Percentiles rank a stretch among this genome's conserved stretches.
phyloP scores from a whole-genome alignment of 108 stramenopile genomes.

The Licmophora abbreviata region DNA sequence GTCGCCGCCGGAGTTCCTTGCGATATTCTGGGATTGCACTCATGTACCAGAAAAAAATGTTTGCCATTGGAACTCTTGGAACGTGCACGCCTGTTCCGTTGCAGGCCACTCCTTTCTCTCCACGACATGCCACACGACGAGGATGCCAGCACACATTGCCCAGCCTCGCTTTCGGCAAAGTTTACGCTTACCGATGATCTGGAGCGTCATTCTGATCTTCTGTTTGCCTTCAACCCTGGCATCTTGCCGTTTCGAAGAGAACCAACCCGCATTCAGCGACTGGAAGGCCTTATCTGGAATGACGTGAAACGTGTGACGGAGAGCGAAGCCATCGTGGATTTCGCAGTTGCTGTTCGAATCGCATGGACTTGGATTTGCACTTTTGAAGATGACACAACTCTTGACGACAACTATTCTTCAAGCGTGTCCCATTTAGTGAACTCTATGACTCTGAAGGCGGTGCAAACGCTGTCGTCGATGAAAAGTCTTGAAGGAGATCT shows the following conservation, averaged over 20 bases:
- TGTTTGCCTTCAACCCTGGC: constrained; percentile 45
- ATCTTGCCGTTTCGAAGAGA: constrained; percentile 32
- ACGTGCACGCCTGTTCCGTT: background rate
- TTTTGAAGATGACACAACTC: constrained; percentile 11
- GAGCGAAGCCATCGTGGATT: background rate
- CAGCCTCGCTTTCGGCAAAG: no score
- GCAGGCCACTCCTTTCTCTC: no score
- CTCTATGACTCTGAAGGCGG: constrained; percentile 8
- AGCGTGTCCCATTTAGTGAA: constrained; percentile 28
- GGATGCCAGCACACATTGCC: no score
- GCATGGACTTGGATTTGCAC: constrained; percentile 53
- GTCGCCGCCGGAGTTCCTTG: constrained; percentile 32
- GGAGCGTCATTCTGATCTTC: constrained; percentile 32
- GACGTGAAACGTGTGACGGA: constrained; percentile 11
- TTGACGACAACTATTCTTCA: constrained; percentile 17
- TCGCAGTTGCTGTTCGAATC: constrained; percentile 6
- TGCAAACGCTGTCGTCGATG: constrained; percentile 17
- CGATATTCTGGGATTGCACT: constrained; percentile 21
- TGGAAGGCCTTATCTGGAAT: constrained; percentile 19
- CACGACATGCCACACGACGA: no score
- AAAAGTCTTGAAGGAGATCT: constrained; percentile 13
- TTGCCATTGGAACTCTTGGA: constrained; percentile 27
- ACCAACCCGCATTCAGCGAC: constrained; percentile 20
- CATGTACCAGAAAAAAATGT: constrained; percentile 33
- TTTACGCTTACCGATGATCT: no score